Base-by-base conservation (phyloP, 345 rosid species). In the Dipteronia sinensis region DNA sequence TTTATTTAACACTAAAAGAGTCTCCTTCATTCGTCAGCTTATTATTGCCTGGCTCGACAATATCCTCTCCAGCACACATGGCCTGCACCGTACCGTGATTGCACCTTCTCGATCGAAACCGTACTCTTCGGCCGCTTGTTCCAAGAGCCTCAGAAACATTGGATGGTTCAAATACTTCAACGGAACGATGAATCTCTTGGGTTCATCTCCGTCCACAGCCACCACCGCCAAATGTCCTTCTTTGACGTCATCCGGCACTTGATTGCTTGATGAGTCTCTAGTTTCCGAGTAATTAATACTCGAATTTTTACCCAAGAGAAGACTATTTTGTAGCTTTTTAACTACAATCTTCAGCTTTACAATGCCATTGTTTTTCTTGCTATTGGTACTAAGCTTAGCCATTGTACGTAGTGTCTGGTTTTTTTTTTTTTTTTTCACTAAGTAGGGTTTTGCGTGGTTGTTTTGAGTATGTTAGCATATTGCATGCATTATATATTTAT, bases 201-300 rank as follows among this genome's bases (percentile, higher is more conserved):
- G 86, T 67, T 83, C 87, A 62, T 85, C 59, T 1, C 86, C 86
- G 17, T 89, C 88, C 72, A 85, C 83, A 3, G 94, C 92, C 31
- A 90, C 68, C 53, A 93, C 94, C 0, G 89, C 90, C 6, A 93
- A 87, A 64, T 93, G 95, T 20, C 95, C 93, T 86, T 88, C 89
- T 74, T 91, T 91, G 22, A 93, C 95, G 71, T 93, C 97, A 72
- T 87, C 83, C 0, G 95, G 95, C 65, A 88, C 89, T 16, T 55
- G n/a, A 56, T 25, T 65, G 23, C 10, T 44, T 19, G 49, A 10
- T 10, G 38, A 69, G 10, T 46, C 55, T 65, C 38, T 29, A 10
- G 25, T 55, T 68, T 79, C 80, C 17, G 12, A 13, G 23, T 44
- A 25, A n/a, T n/a, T n/a, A n/a, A 72, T 47, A 23, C n/a, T 69